phyloP scores from a whole-genome alignment of 1,284 basidiomycete genomes.

The Cystobasidium pallidum region DNA sequence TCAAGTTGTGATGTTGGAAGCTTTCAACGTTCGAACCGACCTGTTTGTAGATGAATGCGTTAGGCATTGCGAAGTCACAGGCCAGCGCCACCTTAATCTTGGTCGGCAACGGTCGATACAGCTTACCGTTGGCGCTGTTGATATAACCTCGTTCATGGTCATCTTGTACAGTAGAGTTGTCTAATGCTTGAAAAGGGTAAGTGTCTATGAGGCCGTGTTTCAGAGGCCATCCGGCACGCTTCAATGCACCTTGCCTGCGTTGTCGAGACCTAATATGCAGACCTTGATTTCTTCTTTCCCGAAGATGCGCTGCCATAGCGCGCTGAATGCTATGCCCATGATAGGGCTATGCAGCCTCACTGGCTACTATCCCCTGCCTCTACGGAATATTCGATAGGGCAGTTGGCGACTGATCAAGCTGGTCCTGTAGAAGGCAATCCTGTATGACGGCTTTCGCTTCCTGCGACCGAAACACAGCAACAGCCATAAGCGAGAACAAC shows the following conservation, averaged over 20 bases:
- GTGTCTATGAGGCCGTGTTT: neutral
- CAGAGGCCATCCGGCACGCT: neutral
- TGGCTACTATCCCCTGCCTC: neutral
- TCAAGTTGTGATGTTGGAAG: slow-evolving; percentile 57
- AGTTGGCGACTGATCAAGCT: slow-evolving; percentile 18
- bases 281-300: slow-evolving; percentile 77
- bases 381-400: neutral
- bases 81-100: slow-evolving; percentile 84
- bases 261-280: slow-evolving; percentile 76
- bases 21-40: slow-evolving; percentile 43
- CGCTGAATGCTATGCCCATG: slow-evolving; percentile 54
- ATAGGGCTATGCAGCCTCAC: neutral
- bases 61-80: slow-evolving; percentile 84
- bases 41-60: slow-evolving; percentile 52
- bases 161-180: slow-evolving; percentile 35
- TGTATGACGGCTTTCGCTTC: neutral
- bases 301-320: slow-evolving; percentile 83
- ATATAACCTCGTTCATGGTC: slow-evolving; percentile 66
- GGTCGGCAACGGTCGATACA: slow-evolving; percentile 74
- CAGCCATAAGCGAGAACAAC: neutral
- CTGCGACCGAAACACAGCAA: neutral
- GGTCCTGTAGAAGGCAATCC: neutral
- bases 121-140: slow-evolving; percentile 88
- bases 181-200: slow-evolving; percentile 9
- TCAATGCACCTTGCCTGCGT: slow-evolving; percentile 77